phyloP scores from a whole-genome alignment of 805 yeast species.

The Lipomyces orientalis region DNA sequence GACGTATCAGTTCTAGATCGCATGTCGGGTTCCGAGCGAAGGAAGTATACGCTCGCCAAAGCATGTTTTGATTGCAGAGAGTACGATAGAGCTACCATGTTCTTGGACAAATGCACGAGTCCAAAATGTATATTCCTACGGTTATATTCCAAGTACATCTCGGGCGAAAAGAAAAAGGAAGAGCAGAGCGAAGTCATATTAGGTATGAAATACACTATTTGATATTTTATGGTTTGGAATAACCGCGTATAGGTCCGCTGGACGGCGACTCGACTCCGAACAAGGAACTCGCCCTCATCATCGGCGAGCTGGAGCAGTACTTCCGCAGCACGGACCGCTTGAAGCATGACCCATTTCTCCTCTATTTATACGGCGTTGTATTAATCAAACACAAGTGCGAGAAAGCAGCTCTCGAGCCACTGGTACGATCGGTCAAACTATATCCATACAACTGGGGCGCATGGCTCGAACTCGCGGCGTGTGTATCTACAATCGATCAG shows the following conservation, averaged over 20 bases:
- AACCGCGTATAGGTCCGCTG: slow-evolving; percentile 38
- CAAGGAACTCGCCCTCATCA: slow-evolving; percentile 45
- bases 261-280: slow-evolving; percentile 44
- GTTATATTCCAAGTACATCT: slow-evolving; percentile 69
- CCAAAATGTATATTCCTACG: slow-evolving; percentile 64
- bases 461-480: slow-evolving; percentile 81
- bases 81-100: slow-evolving; percentile 74
- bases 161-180: slow-evolving; percentile 77
- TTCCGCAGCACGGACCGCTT: slow-evolving; percentile 27
- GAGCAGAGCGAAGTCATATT: slow-evolving; percentile 76
- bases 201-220: slow-evolving; percentile 5
- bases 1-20: slow-evolving; percentile 5
- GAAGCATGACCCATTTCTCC: slow-evolving; percentile 61
- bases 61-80: slow-evolving; percentile 82
- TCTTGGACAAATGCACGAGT: slow-evolving; percentile 58
- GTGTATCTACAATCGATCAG: slow-evolving; percentile 59
- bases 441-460: slow-evolving; percentile 94
- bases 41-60: slow-evolving; percentile 65
- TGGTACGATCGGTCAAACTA: slow-evolving; percentile 63
- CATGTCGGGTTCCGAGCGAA: slow-evolving; percentile 45
- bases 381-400: slow-evolving; percentile 65
- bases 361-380: slow-evolving; percentile 74
- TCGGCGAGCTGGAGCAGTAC: slow-evolving; percentile 50
- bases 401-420: slow-evolving; percentile 62
- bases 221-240: neutral